Base-by-base conservation (phyloP, 106 monocot genomes). In the Alisma plantagoaquatica region DNA sequence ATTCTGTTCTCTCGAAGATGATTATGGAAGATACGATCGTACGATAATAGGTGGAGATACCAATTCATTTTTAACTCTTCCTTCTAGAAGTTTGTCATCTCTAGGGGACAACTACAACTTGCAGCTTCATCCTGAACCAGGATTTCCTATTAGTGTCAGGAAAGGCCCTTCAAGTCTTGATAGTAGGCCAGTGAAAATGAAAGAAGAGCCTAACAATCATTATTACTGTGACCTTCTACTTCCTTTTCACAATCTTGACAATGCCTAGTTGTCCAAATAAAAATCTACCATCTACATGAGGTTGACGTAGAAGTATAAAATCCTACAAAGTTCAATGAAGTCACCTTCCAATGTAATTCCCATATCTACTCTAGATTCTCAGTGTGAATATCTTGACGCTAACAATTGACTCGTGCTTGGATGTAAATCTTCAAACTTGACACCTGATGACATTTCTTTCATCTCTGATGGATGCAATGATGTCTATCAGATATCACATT, bases 1-100 rank as follows among this genome's bases (percentile, higher is more conserved):
- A 29, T 83, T 88, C 31, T 27, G 26, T 53, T 32, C 25, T 14
- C 60, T 67, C 57, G 63, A 68, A 28, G 58, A 60, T 61, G 12
- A 12, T 49, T 27, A n/a, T 49, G 62, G 16, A 17, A 41, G 50
- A 27, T 26, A 35, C 23, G 56, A 3, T 63, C 29, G 55, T 29
- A 45, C 23, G 38, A 18, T 31, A 3, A 26, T 44, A 23, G 31
- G 42, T 10, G 29, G 24, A 43, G 33, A 23, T 18, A 31, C 32
- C 8, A 46, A 59, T 45, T 33, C 53, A 41, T 27, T 29, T 20
- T 51, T 41, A 43, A 49, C 31, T 43, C 30, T 29, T 53, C 11
- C 43, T 35, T 35, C 29, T 27, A 57, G 31, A 14, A 28, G 24
- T 55, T 33, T 51, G 4, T 4, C 41, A 11, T 43, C 47, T 10